Evolutionary conservation across 352 stramenopile genomes (phyloP).

Genomic region (Pythium aristosporum): DNA sequence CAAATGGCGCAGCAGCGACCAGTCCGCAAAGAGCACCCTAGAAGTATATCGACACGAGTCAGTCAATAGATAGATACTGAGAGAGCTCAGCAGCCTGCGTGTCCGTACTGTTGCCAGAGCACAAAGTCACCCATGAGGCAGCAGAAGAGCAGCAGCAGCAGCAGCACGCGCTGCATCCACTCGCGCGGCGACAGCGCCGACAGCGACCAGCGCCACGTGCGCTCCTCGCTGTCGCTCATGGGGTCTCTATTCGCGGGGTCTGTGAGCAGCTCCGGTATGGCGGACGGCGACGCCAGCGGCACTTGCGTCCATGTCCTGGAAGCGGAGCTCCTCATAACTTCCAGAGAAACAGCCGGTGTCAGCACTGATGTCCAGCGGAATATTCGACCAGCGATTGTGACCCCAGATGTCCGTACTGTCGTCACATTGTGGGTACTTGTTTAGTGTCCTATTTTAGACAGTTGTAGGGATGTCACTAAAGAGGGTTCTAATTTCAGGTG

Average conservation of each 20-base stretch:
- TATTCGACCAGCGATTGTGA: neutral
- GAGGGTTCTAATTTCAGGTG: neutral
- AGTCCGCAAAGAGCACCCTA: conserved; percentile 25
- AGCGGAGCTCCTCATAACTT: neutral
- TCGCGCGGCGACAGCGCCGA: conserved; percentile 27
- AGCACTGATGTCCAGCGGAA: conserved; percentile 2
- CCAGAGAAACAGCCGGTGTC: conserved; percentile 12
- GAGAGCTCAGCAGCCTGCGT: neutral
- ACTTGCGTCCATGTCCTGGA: conserved; percentile 8
- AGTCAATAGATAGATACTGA: neutral
- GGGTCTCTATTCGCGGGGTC: neutral
- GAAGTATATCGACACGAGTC: neutral
- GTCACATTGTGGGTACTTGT: too few relatives aligned
- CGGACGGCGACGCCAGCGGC: conserved; percentile 1
- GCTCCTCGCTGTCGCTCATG: conserved; percentile 15
- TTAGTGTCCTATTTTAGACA: neutral
- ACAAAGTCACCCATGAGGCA: conserved; percentile 57
- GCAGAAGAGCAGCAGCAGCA: conserved; percentile 43
- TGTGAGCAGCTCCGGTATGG: neutral
- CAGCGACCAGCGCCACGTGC: conserved; percentile 29
- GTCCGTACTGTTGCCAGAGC: conserved; percentile 48
- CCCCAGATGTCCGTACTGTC: neutral
- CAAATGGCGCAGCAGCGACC: conserved; percentile 50
- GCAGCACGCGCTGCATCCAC: conserved; percentile 39
- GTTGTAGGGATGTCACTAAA: neutral